These are phyloP conservation scores for Drosera spatulata DNA, from an alignment of 179 eudicot genomes.

Conservation along the genomic window DNA sequence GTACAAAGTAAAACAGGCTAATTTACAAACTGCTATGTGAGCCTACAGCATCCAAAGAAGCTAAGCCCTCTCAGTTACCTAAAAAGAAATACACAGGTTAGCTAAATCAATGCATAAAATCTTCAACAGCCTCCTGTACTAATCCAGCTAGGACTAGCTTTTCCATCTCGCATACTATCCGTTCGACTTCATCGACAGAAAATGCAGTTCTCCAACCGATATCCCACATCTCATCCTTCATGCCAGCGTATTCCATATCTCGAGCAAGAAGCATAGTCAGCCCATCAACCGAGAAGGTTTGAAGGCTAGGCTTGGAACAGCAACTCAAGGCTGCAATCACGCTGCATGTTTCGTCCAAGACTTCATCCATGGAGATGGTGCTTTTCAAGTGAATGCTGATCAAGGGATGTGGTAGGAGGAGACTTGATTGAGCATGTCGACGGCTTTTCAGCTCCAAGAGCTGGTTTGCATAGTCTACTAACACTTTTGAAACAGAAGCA, in stretches of 20 bases:
- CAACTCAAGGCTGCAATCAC: conserved; percentile 30
- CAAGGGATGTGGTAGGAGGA: conserved; percentile 13
- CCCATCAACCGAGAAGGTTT: conserved; percentile 6
- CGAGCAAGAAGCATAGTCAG: conserved; percentile 20
- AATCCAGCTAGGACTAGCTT: conserved; percentile 31
- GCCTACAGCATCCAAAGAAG: too few relatives aligned
- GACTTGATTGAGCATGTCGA: conserved; percentile 1
- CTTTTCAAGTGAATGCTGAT: conserved; percentile 4
- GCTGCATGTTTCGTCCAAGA: conserved; percentile 30
- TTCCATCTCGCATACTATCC: conserved; percentile 30
- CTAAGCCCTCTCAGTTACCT: too few relatives aligned
- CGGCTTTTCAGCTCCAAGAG: conserved; percentile 22
- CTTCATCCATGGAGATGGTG: conserved; percentile 13
- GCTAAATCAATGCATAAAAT: conserved; percentile 8
- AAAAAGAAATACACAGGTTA: too few relatives aligned
- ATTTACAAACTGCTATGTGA: too few relatives aligned
- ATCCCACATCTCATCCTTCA: conserved; percentile 28
- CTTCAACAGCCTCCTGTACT: conserved; percentile 33
- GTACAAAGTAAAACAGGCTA: too few relatives aligned
- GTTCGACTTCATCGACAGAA: conserved; percentile 30
- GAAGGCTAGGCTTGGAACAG: conserved; percentile 11
- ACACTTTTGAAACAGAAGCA: conserved; percentile 9
- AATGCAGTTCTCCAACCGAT: conserved; percentile 37
- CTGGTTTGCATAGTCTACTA: conserved; percentile 49
- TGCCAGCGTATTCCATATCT: conserved; percentile 20